A percentile compares a stretch with the other conserved stretches of the same genome.
phyloP scores from a whole-genome alignment of 2,329 filamentous ascomycete genomes.

The Talaromyces sp. region DNA sequence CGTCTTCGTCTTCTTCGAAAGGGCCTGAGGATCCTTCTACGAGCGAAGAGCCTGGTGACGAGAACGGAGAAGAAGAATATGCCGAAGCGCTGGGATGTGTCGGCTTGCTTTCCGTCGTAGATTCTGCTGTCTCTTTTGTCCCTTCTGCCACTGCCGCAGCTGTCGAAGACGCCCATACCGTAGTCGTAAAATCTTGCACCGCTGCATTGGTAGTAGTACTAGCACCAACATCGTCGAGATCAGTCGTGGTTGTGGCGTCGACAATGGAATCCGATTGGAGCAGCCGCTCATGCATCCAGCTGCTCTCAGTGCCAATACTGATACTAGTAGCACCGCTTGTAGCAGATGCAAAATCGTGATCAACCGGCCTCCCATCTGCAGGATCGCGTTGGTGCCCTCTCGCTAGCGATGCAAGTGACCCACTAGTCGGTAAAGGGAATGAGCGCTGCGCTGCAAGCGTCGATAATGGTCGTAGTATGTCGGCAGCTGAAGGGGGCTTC shows the following conservation, averaged over 20 bases:
- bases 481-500: conserved; percentile 2
- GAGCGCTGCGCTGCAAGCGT: conserved; percentile 11
- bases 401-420: conserved; percentile 17
- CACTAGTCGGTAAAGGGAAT: conserved; percentile 17
- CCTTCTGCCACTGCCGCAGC: too few relatives aligned
- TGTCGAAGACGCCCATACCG: neutral
- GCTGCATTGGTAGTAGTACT: neutral
- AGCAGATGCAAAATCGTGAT: neutral
- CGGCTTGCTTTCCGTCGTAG: neutral
- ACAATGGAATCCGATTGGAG: conserved; percentile 17
- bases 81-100: neutral
- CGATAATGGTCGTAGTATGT: conserved; percentile 18
- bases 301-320: neutral
- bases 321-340: neutral
- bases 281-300: conserved; percentile 5
- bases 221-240: neutral
- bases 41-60: neutral
- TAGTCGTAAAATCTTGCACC: conserved; percentile 1
- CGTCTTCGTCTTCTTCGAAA: neutral
- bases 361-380: conserved; percentile 10
- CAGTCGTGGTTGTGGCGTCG: conserved; percentile 11
- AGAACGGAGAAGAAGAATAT: conserved; percentile 5
- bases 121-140: neutral
- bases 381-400: conserved; percentile 8
- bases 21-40: neutral